phyloP scores from a whole-genome alignment of 2,329 filamentous ascomycete species.

The Drechslera avenae region DNA sequence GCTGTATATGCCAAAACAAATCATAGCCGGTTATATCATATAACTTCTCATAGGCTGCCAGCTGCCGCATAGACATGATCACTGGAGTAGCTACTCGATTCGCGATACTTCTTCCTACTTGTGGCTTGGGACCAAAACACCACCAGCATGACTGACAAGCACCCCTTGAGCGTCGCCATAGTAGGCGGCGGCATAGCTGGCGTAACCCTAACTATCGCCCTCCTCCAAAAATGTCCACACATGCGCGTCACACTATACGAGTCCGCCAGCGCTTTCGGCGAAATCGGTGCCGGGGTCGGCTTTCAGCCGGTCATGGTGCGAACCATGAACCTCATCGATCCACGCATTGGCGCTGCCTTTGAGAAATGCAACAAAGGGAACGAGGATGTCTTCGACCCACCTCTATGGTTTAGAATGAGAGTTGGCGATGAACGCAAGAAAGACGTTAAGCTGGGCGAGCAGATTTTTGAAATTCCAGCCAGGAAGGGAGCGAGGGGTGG shows the following conservation, averaged over 20 bases:
- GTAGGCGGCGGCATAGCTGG: conserved; percentile 66
- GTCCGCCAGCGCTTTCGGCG: conserved; percentile 58
- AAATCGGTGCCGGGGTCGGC: conserved; percentile 63
- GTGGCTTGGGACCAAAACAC: background rate
- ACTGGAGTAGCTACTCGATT: too few species aligned
- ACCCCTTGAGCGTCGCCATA: conserved; percentile 55
- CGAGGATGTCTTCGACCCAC: conserved; percentile 16
- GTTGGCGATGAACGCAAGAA: conserved; percentile 32
- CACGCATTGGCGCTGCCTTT: conserved; percentile 33
- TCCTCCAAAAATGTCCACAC: conserved; percentile 49
- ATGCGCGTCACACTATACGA: conserved; percentile 61
- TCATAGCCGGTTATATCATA: too few species aligned
- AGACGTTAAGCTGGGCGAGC: conserved; percentile 24
- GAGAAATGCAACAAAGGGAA: conserved; percentile 14
- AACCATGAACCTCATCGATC: conserved; percentile 52
- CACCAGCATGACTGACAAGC: conserved; percentile 8
- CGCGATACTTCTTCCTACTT: too few species aligned
- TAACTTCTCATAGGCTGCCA: too few species aligned
- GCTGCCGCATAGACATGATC: too few species aligned
- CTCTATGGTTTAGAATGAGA: conserved; percentile 30
- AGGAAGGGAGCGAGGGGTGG: conserved; percentile 37
- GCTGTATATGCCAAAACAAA: too few species aligned
- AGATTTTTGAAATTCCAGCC: conserved; percentile 32
- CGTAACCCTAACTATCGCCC: conserved; percentile 57
- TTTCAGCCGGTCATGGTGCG: conserved; percentile 46